Evolutionary conservation across 176 grass and related monocot species (phyloP).

Genomic region (Zoysia pacifica): DNA sequence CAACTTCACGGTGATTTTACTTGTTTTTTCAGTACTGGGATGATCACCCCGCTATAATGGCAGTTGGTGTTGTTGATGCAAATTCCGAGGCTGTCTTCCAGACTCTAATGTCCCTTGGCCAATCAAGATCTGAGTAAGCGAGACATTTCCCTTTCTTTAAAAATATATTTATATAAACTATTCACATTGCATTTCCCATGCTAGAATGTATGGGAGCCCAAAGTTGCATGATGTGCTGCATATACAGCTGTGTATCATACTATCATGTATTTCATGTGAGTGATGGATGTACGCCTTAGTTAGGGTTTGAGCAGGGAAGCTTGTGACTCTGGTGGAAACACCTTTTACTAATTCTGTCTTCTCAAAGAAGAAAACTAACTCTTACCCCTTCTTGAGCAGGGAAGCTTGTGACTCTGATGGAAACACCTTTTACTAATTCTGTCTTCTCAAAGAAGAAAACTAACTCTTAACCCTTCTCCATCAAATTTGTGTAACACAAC

Average conservation of each 20-base stretch:
- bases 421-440: conserved; percentile 4
- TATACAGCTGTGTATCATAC: background rate
- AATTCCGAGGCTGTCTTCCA: conserved; percentile 85
- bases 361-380: conserved; percentile 7
- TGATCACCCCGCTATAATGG: conserved; percentile 98
- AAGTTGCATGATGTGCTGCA: conserved; percentile 1
- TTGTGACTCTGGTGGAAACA: conserved; percentile 7
- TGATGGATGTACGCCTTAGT: background rate
- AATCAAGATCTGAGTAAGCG: conserved; percentile 94
- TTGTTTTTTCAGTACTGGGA: conserved; percentile 77
- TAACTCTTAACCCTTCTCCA: background rate
- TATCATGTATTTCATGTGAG: background rate
- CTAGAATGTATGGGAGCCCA: background rate
- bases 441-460: conserved; percentile 5
- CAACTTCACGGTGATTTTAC: conserved; percentile 36
- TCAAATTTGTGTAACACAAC: conserved; percentile 1
- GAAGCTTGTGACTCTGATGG: background rate
- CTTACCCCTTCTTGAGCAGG: background rate
- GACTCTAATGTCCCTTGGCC: conserved; percentile 91
- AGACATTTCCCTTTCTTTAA: conserved; percentile 17
- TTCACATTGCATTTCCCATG: background rate
- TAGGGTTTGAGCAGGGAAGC: background rate
- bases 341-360: background rate
- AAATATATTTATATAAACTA: background rate
- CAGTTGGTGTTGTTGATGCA: conserved; percentile 89